phyloP scores from a whole-genome alignment of 495 filamentous ascomycete genomes.

The Achaetomiella virescens region DNA sequence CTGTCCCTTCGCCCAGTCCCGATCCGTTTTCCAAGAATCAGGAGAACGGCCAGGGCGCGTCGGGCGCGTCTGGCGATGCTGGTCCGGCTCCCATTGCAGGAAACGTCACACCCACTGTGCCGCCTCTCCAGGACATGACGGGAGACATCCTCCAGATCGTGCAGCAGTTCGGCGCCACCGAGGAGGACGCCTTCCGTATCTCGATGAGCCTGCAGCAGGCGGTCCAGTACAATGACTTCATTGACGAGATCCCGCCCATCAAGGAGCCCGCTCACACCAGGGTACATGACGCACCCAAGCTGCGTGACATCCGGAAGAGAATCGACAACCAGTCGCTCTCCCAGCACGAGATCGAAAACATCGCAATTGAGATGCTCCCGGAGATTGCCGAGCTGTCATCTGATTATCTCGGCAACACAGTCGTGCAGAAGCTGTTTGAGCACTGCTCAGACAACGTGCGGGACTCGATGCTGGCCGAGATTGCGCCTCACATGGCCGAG shows the following conservation, averaged over 20 bases:
- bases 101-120: conserved; percentile 55
- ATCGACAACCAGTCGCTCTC: conserved; percentile 91
- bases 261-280: conserved; percentile 85
- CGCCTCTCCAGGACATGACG: conserved; percentile 67
- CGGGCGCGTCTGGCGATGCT: conserved; percentile 43
- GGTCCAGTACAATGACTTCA: conserved; percentile 64
- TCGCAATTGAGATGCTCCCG: conserved; percentile 85
- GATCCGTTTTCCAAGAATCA: conserved; percentile 64
- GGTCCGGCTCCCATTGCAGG: conserved; percentile 32
- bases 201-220: conserved; percentile 65
- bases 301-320: conserved; percentile 92
- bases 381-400: conserved; percentile 92
- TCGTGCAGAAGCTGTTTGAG: conserved; percentile 98
- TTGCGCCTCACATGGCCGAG: conserved; percentile 86
- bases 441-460: conserved; percentile 86
- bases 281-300: conserved; percentile 89
- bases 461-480: conserved; percentile 83
- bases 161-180: conserved; percentile 75
- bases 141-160: conserved; percentile 82
- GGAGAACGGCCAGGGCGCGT: conserved; percentile 32
- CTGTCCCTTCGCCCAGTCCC: conserved; percentile 89
- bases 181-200: conserved; percentile 73
- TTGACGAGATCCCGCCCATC: conserved; percentile 81
- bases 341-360: conserved; percentile 81
- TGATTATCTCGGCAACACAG: conserved; percentile 96